Evolutionary conservation across 345 rosid species (phyloP).

Genomic region (Balakata baccata): DNA sequence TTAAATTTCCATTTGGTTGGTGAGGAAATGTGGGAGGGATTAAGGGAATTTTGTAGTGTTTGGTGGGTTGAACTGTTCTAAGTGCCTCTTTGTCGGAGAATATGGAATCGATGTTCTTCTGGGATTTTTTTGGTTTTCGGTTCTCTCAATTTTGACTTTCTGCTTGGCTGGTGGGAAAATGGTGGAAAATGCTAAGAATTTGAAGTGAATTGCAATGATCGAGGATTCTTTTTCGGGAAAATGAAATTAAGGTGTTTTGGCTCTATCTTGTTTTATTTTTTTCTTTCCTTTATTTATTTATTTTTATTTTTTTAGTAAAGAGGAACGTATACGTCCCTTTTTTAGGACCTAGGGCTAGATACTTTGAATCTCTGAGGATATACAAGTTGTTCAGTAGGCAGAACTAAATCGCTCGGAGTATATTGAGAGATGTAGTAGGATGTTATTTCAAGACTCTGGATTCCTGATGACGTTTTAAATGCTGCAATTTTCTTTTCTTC

Average conservation of each 20-base stretch:
- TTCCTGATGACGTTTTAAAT: not conserved
- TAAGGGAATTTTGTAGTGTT: conserved; percentile 1
- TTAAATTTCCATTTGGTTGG: conserved; percentile 10
- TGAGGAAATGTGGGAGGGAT: not conserved
- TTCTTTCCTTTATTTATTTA: no score
- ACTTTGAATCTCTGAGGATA: no score
- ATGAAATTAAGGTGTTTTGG: not conserved
- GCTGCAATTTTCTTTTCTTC: not conserved
- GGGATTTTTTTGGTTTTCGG: conserved; percentile 1
- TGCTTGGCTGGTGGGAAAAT: not conserved
- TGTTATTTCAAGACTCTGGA: not conserved
- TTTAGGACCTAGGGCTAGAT: conserved; percentile 2
- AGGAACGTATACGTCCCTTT: not conserved
- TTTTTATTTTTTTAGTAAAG: not conserved
- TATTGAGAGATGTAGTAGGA: not conserved
- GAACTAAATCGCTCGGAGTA: not conserved
- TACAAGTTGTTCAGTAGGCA: not conserved
- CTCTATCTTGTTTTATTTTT: not conserved
- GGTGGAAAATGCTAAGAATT: not conserved
- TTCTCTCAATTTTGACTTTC: conserved; percentile 15
- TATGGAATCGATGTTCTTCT: conserved; percentile 4
- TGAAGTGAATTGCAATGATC: not conserved
- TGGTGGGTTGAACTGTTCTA: not conserved
- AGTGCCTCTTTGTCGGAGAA: not conserved
- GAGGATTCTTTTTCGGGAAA: not conserved